Base-by-base conservation (phyloP, 2,329 filamentous ascomycete species). In the Tympanopsis confertula region DNA sequence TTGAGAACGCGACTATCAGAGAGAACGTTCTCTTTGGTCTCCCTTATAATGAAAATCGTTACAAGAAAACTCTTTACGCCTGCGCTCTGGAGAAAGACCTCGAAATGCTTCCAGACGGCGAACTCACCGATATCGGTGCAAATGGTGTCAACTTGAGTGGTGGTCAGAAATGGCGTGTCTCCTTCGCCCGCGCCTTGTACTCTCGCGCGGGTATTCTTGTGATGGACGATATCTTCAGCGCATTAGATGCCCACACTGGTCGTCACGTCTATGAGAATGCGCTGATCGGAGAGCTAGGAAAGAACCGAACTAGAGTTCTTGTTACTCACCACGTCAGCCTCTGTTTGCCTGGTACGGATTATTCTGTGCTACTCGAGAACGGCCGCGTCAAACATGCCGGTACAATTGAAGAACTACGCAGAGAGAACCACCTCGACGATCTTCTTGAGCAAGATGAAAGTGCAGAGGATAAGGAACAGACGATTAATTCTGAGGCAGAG, bases 11-110 rank as follows among this genome's bases (percentile, higher is more conserved):
- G 4, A 62, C 63, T 0, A 47, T 68, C 10, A 51, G 49, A 5
- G 57, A 68, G 14, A 69, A 69, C 41, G 63, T 69, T 24, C 39
- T 61, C 2, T 68, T 68, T 36, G 65, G 64, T 13, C 50, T 58
- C 17, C 54, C 58, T 0, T 59, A 61, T 32, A 51, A 61, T 15
- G 47, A 56, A 19, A 38, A 42, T 10, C 57, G 63, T 3, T 74
- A 74, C 42, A 52, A 58, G 13, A 53, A 55, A 19, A 66, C 69
- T 1, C 50, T 74, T 14, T 49, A 60, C 14, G 67, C 67, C 2
- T 66, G 63, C 35, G 61, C 58, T 2, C 50, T 69, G 4, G 43
- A 52, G 5, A 58, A 59, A 26, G 66, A 69, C 44, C 48, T 69
- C 12, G 54, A 54, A n/a, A 53, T 60, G 4, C 47, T 69, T 7